phyloP scores from a whole-genome alignment of 2,329 filamentous ascomycete species.

The Microsporum audouinii region DNA sequence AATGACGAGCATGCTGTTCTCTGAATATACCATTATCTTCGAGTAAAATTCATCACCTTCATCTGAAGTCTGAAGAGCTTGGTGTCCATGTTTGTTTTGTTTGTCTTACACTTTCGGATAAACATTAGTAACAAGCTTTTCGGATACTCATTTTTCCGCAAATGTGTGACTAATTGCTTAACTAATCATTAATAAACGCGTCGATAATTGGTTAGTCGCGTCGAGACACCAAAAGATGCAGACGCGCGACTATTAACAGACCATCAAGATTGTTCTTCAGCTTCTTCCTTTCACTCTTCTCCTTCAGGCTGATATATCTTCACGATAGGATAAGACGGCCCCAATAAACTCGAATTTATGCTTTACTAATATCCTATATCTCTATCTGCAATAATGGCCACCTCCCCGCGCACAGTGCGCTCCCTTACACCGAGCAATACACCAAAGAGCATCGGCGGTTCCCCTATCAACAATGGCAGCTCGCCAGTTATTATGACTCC shows the following conservation, averaged over 20 bases:
- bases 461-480: constrained; percentile 1
- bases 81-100: background rate
- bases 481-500: constrained; percentile 33
- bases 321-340: background rate
- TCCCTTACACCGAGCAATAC: background rate
- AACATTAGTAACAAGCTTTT: background rate
- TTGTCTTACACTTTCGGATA: background rate
- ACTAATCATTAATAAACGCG: background rate
- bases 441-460: background rate
- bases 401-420: background rate
- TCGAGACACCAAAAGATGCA: background rate
- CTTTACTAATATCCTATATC: background rate
- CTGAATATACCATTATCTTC: background rate
- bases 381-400: background rate
- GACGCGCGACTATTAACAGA: background rate
- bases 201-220: background rate
- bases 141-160: background rate
- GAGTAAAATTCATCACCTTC: too few species aligned
- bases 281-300: background rate
- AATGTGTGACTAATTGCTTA: background rate
- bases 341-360: background rate
- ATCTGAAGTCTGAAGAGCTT: background rate
- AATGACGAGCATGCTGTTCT: background rate
- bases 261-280: background rate
- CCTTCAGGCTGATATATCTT: background rate